Percentiles rank a stretch among this genome's conserved stretches.
phyloP scores from a whole-genome alignment of 1,284 basidiomycete species.

The Heterobasidion parviporum region DNA sequence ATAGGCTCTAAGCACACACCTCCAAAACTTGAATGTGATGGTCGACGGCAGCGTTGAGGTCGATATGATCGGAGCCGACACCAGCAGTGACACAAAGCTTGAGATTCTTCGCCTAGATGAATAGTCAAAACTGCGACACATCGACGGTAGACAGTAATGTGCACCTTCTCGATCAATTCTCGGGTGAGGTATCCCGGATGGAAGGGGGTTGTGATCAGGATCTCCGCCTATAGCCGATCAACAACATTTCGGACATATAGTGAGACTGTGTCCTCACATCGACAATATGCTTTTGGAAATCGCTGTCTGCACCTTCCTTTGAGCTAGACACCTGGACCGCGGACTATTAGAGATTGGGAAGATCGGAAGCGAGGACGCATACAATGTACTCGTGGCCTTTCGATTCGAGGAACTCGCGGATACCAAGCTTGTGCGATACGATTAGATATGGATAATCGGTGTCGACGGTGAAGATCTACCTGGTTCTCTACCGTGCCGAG shows the following conservation, averaged over 20 bases:
- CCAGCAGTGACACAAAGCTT: slow-evolving; percentile 92
- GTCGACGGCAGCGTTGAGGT: slow-evolving; percentile 84
- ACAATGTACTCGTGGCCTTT: slow-evolving; percentile 68
- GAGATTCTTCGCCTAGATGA: slow-evolving; percentile 72
- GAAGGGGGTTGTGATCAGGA: slow-evolving; percentile 89
- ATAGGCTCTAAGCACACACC: not conserved
- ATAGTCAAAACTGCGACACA: not conserved
- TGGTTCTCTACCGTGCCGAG: slow-evolving; percentile 73
- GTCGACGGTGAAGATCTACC: not conserved
- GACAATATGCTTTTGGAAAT: slow-evolving; percentile 76
- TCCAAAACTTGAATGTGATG: slow-evolving; percentile 58
- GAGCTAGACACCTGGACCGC: slow-evolving; percentile 56
- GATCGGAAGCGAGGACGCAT: not conserved
- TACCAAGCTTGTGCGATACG: slow-evolving; percentile 53
- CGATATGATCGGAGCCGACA: slow-evolving; percentile 92
- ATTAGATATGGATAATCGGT: not conserved
- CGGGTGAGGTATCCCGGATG: slow-evolving; percentile 85
- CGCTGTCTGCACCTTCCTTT: slow-evolving; percentile 78
- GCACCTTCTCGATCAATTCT: slow-evolving; percentile 38
- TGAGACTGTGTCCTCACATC: slow-evolving; percentile 38
- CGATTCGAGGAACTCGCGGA: slow-evolving; percentile 56
- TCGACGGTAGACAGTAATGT: not conserved
- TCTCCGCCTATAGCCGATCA: slow-evolving; percentile 40
- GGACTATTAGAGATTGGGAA: slow-evolving; percentile 12
- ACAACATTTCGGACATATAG: slow-evolving; percentile 13